phyloP scores from a whole-genome alignment of 129 eudicot species.

The Deinandra increscens region DNA sequence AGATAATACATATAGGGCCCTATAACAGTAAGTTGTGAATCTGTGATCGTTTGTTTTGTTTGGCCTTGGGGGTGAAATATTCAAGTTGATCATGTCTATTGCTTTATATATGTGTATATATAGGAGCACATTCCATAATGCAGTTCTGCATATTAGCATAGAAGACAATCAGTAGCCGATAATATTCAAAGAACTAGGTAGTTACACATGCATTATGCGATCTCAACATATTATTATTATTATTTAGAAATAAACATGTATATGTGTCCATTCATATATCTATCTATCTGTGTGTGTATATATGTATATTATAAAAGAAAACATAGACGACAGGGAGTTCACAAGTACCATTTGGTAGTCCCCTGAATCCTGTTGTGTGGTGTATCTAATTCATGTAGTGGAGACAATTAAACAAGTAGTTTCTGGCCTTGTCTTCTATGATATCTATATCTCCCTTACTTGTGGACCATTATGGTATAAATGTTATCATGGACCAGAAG shows the following conservation, averaged over 20 bases:
- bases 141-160: too few species aligned
- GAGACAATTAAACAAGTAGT: constrained; percentile 61
- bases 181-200: too few species aligned
- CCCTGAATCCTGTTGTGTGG: constrained; percentile 37
- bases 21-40: constrained; percentile 14
- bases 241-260: too few species aligned
- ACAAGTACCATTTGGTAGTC: constrained; percentile 36
- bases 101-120: neutral
- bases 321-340: constrained; percentile 33
- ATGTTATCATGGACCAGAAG: constrained; percentile 28
- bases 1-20: constrained; percentile 33
- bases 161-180: too few species aligned
- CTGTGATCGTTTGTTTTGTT: constrained; percentile 42
- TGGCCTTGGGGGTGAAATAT: constrained; percentile 53
- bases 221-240: too few species aligned
- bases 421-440: constrained; percentile 62
- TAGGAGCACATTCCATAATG: too few species aligned
- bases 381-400: constrained; percentile 28
- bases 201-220: too few species aligned
- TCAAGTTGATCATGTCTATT: constrained; percentile 38
- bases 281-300: too few species aligned
- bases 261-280: too few species aligned
- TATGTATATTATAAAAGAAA: neutral
- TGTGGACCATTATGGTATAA: constrained; percentile 52
- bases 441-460: constrained; percentile 39